These are phyloP conservation scores for Jamesozyma spencerorum DNA, from an alignment of 805 yeast genomes.

Conservation along the genomic window DNA sequence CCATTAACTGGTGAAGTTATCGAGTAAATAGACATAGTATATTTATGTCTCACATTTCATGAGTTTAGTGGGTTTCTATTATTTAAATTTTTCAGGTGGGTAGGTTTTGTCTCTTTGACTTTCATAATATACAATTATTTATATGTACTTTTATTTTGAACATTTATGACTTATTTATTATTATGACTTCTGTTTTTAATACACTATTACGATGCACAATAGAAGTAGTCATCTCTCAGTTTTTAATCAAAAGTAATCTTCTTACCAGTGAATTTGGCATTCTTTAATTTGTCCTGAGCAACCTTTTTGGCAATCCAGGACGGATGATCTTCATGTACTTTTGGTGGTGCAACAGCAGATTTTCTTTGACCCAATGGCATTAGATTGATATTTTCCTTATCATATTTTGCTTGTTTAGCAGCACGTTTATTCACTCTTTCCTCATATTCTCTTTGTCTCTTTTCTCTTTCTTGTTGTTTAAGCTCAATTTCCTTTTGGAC, in stretches of 20 bases:
- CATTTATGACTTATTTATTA: neutral
- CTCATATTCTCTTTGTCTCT: slow-evolving; percentile 57
- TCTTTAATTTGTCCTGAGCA: slow-evolving; percentile 56
- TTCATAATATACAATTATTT: slow-evolving; percentile 2
- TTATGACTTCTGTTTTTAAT: neutral
- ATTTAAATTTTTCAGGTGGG: neutral
- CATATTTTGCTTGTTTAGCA: slow-evolving; percentile 35
- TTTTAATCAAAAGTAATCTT: slow-evolving; percentile 64
- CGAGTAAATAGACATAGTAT: slow-evolving; percentile 10
- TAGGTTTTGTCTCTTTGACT: neutral
- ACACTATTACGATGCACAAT: too few species aligned
- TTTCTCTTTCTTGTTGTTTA: slow-evolving; percentile 45
- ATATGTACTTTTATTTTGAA: neutral
- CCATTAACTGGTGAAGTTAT: slow-evolving; percentile 31
- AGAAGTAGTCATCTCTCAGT: too few species aligned
- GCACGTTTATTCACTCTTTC: slow-evolving; percentile 63
- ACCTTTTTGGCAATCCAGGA: slow-evolving; percentile 91
- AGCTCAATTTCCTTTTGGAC: slow-evolving; percentile 56
- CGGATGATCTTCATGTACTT: slow-evolving; percentile 52
- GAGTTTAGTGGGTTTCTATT: too few species aligned
- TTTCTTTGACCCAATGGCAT: slow-evolving; percentile 8
- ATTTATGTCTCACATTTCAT: neutral
- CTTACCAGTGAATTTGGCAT: slow-evolving; percentile 71
- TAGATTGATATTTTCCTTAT: slow-evolving; percentile 14
- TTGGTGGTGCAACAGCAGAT: slow-evolving; percentile 2